Base-by-base conservation (phyloP, 1,284 basidiomycete genomes). In the Cutaneotrichosporon sp. region DNA sequence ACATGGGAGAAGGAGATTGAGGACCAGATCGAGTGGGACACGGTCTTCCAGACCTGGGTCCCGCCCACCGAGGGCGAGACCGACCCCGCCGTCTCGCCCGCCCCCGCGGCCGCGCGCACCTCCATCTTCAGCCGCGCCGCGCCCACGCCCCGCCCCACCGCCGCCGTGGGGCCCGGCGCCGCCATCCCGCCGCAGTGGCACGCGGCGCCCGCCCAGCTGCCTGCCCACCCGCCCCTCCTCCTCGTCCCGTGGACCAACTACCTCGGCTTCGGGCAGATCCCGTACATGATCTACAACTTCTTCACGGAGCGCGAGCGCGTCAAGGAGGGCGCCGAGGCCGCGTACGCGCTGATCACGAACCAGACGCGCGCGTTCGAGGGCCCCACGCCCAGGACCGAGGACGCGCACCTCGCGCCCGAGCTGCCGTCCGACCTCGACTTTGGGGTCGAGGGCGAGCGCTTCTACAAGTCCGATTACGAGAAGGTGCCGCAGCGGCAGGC, bases 301-400 rank as follows among this genome's bases (percentile, higher is more conserved):
- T 98, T 97, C 83, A 94, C 93, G 72, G 88, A 91, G 74, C 87
- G 92, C n/a, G 80, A 87, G 58, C 87, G 89, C 68, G 91, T 92
- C 8, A 84, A 81, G 4, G 80, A 85, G 20, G 95, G 95, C 43
- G 90, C 89, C 18, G 88, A 97, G 68, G 89, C 89, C 10, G 94
- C 88, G 0, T 88, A 92, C 72, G 82, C 83, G 27, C 82, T 98
- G 58, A 85, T 95, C 63, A 83, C 85, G 74, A 83, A 83, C 24
- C 73, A 82, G 47, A 86, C 86, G 1, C 86, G 92, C 25, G 87
- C 88, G 2, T 84, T 97, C 63, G 75, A 81, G 24, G 82, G 69
- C 64, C 68, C 55, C 36, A 29, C 14, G 18, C 36, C 13, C 43
- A 56, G 13, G 63, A n/a, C 59, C n/a, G 69, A 56, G 13, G n/a